Base-by-base conservation (phyloP, 1,284 basidiomycete species). In the Macrocystidia cucumis region DNA sequence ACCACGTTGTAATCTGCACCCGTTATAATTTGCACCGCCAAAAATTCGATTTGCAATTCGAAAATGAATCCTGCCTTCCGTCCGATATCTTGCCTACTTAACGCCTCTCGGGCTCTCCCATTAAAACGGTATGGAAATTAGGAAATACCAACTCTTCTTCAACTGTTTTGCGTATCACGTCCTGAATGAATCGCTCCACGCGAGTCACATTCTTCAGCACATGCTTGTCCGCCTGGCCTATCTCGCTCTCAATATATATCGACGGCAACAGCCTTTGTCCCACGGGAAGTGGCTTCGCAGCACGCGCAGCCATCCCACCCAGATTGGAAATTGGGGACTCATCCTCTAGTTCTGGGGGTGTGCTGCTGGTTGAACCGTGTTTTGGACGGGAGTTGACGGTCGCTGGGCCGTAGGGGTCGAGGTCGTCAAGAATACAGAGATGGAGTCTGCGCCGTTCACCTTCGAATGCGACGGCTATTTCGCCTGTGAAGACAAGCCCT, bases 121-220 rank as follows among this genome's bases (percentile, higher is more conserved):
- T 66, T 22, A 86, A 59, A 39, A 91, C 57, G 0, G 90, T 92
- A 60, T 92, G 88, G 56, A 91, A 95, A 55, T 93, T 93, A 14
- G 91, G 91, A 60, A 91, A 95, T 5, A 93, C 88, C 18, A 95
- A 69, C 59, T 95, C 91, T 50, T 93, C 89, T 53, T 96, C 91
- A 36, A 99, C 65, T 2, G 90, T 92, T 59, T 91, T 96, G 38
- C 96, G 72, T 39, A 98, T 83, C 27, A 96, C 84, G 49, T 98
- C 92, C 54, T 91, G 83, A 34, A 98, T 88, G 57, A 98, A 98
- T 38, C 85, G 72, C 60, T 98, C 96, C 21, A 99, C 90, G 44
- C 96, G 83, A 3, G 90, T 92, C 12, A 98, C 96, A 47, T 99
- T 98, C 56, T 91, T 88, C 47, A 99, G 57, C 2, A 96, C 89